A percentile compares a stretch with the other conserved stretches of the same genome.
Evolutionary conservation across 2,329 filamentous ascomycete species (phyloP).

Genomic region (Cladophialophora yegresii): DNA sequence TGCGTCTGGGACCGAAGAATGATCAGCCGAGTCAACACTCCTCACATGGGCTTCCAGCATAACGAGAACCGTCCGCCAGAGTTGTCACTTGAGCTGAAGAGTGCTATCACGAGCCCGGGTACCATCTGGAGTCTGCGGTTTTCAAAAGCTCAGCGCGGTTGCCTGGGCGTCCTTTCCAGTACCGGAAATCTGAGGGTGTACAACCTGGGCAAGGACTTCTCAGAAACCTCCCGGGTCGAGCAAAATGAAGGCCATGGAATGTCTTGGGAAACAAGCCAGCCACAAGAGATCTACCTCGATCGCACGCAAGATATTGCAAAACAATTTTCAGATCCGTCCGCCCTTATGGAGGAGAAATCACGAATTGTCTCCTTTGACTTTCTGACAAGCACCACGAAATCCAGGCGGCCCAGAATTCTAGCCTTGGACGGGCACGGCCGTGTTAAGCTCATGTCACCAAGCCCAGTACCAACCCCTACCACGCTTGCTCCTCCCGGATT

Average conservation of each 20-base stretch:
- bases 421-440: conserved; percentile 56
- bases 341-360: conserved; percentile 49
- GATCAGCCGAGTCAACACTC: conserved; percentile 44
- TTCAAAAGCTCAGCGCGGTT: conserved; percentile 59
- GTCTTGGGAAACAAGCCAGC: conserved; percentile 44
- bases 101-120: conserved; percentile 55
- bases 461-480: conserved; percentile 21
- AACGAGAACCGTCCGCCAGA: conserved; percentile 51
- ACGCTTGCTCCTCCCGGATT: conserved; percentile 24
- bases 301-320: conserved; percentile 48
- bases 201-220: conserved; percentile 56
- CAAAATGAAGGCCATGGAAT: conserved; percentile 38
- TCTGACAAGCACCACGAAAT: conserved; percentile 50
- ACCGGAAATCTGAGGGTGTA: conserved; percentile 61
- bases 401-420: conserved; percentile 55
- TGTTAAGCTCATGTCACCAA: conserved; percentile 50
- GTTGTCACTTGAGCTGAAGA: conserved; percentile 55
- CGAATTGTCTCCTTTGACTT: conserved; percentile 64
- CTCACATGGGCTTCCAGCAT: conserved; percentile 39
- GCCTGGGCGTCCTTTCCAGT: conserved; percentile 61
- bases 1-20: conserved; percentile 65
- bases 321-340: conserved; percentile 51
- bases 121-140: conserved; percentile 65
- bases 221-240: conserved; percentile 44
- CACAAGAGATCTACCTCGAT: conserved; percentile 51